Percentiles rank a stretch among this genome's conserved stretches.
Conservation (phyloP, 2,329 filamentous ascomycete genomes). For the Nemania serpens region DNA sequence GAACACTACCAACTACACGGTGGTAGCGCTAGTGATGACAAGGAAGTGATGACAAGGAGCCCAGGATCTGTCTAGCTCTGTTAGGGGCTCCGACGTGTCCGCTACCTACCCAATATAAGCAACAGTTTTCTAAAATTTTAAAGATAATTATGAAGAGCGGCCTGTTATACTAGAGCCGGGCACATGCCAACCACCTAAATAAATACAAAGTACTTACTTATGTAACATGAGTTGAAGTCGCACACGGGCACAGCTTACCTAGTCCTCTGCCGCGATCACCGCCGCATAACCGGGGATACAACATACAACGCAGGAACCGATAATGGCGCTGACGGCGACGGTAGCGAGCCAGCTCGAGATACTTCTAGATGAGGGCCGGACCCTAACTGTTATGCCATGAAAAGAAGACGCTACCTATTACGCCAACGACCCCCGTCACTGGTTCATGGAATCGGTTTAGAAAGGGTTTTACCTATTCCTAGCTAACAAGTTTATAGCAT, state of each 20-base stretch:
- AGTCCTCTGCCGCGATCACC: constrained; percentile 9
- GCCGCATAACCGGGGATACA: constrained; percentile 10
- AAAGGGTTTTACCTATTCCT: constrained; percentile 1
- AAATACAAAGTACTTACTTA: too few relatives aligned
- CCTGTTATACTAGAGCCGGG: too few relatives aligned
- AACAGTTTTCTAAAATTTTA: not conserved
- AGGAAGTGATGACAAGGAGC: not conserved
- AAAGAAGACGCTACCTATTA: not conserved
- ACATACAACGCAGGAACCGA: constrained; percentile 1
- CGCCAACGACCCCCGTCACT: not conserved
- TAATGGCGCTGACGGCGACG: not conserved
- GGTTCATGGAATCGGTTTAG: constrained; percentile 9
- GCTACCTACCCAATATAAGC: constrained; percentile 2
- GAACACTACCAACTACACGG: not conserved
- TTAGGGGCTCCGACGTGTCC: constrained; percentile 9
- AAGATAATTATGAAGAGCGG: too few relatives aligned
- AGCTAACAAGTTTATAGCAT: constrained; percentile 11
- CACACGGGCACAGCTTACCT: too few relatives aligned
- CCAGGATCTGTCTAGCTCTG: constrained; percentile 7
- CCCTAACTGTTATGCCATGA: constrained; percentile 3
- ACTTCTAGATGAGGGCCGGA: not conserved
- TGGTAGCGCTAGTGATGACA: not conserved
- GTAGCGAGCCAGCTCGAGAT: not conserved
- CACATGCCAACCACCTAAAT: too few relatives aligned
- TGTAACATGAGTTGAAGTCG: too few relatives aligned